A percentile compares a stretch with the other conserved stretches of the same genome.
phyloP scores from a whole-genome alignment of 768 basidiomycete species.

The Collybia sp. region DNA sequence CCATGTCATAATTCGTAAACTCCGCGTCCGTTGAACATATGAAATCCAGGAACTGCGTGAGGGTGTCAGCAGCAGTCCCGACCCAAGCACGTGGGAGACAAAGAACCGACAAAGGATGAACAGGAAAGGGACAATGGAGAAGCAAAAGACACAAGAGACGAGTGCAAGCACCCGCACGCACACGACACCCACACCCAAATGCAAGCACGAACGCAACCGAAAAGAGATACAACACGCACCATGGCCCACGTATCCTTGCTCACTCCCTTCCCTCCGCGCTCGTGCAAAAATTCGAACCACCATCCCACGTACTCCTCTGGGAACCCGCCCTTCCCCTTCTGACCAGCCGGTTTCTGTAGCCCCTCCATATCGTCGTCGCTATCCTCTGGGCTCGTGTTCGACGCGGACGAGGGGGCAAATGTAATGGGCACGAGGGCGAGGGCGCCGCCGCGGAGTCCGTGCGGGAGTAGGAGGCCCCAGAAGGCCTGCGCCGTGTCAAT shows the following conservation, averaged over 20 bases:
- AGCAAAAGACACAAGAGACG: neutral
- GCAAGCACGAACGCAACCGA: neutral
- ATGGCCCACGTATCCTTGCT: constrained; percentile 90
- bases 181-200: neutral
- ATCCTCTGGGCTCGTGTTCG: constrained; percentile 20
- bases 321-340: too few species aligned
- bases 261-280: constrained; percentile 67
- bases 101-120: neutral
- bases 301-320: constrained; percentile 48
- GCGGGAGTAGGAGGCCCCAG: constrained; percentile 74
- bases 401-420: too few species aligned
- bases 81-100: too few species aligned
- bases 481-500: constrained; percentile 72
- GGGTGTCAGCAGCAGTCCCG: too few species aligned
- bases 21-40: constrained; percentile 67
- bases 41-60: constrained; percentile 69
- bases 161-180: too few species aligned
- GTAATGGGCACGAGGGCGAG: too few species aligned
- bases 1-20: constrained; percentile 70
- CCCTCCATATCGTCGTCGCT: constrained; percentile 45
- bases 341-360: constrained; percentile 38
- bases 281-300: constrained; percentile 78
- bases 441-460: constrained; percentile 65
- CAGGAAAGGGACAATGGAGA: neutral
- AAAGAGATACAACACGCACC: constrained; percentile 56